A percentile compares a stretch with the other conserved stretches of the same genome.
Evolutionary conservation across 1,284 basidiomycete species (phyloP).

Genomic region (Ustilago vetiveriae): DNA sequence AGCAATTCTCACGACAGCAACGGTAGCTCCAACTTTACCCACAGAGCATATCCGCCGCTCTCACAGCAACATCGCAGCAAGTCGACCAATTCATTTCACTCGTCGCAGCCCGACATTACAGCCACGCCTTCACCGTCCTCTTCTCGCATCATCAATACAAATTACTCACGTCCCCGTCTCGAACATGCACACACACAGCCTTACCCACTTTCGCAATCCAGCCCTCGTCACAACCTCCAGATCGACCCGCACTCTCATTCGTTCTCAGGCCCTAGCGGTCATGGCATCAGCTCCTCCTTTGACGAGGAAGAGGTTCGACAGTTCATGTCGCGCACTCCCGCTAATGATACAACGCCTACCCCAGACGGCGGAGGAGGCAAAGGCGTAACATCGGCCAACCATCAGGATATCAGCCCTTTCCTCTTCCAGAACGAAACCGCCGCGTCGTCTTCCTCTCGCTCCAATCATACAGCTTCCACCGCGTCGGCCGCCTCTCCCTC

Average conservation of each 20-base stretch:
- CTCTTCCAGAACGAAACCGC: slow-evolving; percentile 41
- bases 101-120: slow-evolving; percentile 28
- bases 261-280: slow-evolving; percentile 7
- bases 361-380: slow-evolving; percentile 28
- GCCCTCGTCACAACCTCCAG: slow-evolving; percentile 6
- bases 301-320: slow-evolving; percentile 41
- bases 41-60: slow-evolving; percentile 15
- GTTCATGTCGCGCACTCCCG: slow-evolving; percentile 35
- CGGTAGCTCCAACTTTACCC: slow-evolving; percentile 40
- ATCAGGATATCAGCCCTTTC: slow-evolving; percentile 55
- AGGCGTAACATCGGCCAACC: slow-evolving; percentile 23
- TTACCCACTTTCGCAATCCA: slow-evolving; percentile 11
- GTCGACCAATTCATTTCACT: slow-evolving; percentile 23
- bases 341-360: not conserved
- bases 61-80: slow-evolving; percentile 1
- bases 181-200: slow-evolving; percentile 30
- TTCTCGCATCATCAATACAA: slow-evolving; percentile 10
- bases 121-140: slow-evolving; percentile 20
- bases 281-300: slow-evolving; percentile 38
- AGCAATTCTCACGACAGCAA: slow-evolving; percentile 40
- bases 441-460: slow-evolving; percentile 9
- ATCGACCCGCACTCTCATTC: slow-evolving; percentile 6
- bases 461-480: not conserved
- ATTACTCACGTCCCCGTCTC: slow-evolving; percentile 24
- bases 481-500: not conserved